These are phyloP conservation scores for Boletus subparvulus DNA, from an alignment of 768 basidiomycete genomes.

Conservation along the genomic window DNA sequence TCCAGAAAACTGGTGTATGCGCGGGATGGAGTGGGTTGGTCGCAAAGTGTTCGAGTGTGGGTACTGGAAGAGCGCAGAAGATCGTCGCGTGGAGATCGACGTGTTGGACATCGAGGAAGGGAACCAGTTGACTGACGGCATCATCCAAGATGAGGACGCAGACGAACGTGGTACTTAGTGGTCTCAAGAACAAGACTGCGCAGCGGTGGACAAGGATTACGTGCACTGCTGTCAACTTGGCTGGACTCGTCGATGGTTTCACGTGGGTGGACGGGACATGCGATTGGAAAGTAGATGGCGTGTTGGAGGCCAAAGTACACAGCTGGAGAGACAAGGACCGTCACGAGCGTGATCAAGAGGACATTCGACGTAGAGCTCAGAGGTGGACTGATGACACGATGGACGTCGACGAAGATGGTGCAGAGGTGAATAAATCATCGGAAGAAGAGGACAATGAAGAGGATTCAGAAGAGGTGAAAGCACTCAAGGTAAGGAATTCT, in stretches of 20 bases:
- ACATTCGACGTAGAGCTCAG: conserved; percentile 56
- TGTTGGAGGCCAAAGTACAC: conserved; percentile 64
- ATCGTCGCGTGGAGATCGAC: too few species aligned
- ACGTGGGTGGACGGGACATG: conserved; percentile 58
- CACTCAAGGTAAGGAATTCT: conserved; percentile 59
- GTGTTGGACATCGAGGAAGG: too few species aligned
- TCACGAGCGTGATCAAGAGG: conserved; percentile 64
- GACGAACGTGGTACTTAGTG: too few species aligned
- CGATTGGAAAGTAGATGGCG: conserved; percentile 63
- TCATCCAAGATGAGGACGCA: conserved; percentile 74
- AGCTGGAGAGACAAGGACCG: conserved; percentile 69
- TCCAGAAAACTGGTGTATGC: conserved; percentile 91
- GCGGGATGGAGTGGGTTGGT: conserved; percentile 97
- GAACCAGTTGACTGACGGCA: conserved; percentile 37
- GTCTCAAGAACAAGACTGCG: conserved; percentile 40
- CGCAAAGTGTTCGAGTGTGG: conserved; percentile 88
- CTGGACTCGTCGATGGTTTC: conserved; percentile 74
- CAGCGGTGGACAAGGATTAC: conserved; percentile 75
- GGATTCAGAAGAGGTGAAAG: conserved; percentile 71
- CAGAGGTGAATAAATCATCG: conserved; percentile 46
- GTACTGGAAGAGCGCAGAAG: conserved; percentile 65
- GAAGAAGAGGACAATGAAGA: conserved; percentile 57
- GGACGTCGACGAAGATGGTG: conserved; percentile 65
- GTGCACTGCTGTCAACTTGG: conserved; percentile 67
- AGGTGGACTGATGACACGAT: conserved; percentile 68